Percentiles rank a stretch among this genome's conserved stretches.
phyloP scores from a whole-genome alignment of 2,329 filamentous ascomycete species.

The Albifimbria verrucaria region DNA sequence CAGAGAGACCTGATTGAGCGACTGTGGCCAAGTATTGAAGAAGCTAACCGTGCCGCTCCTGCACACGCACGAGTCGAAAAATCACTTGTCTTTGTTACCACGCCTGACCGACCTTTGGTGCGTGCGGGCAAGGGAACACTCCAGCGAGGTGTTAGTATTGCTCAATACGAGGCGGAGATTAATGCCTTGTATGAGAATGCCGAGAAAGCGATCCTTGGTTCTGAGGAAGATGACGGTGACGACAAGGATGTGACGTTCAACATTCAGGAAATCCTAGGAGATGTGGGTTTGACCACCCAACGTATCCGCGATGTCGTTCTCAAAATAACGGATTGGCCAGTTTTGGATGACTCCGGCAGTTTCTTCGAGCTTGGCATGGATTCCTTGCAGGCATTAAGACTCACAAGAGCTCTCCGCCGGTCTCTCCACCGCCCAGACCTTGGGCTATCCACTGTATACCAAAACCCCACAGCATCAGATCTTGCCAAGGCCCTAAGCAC shows the following conservation, averaged over 20 bases:
- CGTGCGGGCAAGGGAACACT: not conserved
- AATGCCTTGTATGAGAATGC: not conserved
- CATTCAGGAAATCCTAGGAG: no score
- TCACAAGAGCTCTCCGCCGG: not conserved
- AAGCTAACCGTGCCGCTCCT: slow-evolving; percentile 1
- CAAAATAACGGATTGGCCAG: no score
- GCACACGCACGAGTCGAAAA: slow-evolving; percentile 5
- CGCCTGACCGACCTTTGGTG: not conserved
- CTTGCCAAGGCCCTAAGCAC: not conserved
- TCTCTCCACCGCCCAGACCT: not conserved
- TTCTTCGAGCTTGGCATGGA: slow-evolving; percentile 10
- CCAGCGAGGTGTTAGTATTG: not conserved
- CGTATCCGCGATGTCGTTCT: no score
- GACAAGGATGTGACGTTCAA: no score
- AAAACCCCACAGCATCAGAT: not conserved
- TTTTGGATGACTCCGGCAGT: not conserved
- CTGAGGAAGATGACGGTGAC: no score
- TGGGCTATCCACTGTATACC: not conserved
- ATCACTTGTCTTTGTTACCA: not conserved
- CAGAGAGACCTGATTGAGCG: not conserved
- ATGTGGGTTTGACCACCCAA: no score
- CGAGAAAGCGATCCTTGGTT: no score
- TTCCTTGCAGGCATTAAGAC: slow-evolving; percentile 4
- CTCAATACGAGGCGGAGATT: not conserved
- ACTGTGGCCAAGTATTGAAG: slow-evolving; percentile 2